Conservation (phyloP, 2,329 filamentous ascomycete species). For the Exophiala xenobiotica region DNA sequence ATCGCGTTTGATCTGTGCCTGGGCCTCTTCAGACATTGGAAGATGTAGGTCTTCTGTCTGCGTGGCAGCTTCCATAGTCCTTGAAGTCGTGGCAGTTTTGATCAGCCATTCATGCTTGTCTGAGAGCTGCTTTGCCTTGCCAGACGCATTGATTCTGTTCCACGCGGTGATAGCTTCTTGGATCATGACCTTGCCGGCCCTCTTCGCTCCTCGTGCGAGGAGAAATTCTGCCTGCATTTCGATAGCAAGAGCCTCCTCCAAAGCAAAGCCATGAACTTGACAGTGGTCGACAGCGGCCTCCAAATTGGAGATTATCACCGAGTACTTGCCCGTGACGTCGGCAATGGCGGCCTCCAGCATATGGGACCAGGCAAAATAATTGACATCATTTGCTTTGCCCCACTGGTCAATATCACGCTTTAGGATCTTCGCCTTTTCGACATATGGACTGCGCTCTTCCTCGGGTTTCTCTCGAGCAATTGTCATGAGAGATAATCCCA, state of each 20-base stretch:
- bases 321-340: slow-evolving; percentile 49
- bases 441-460: slow-evolving; percentile 46
- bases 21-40: slow-evolving; percentile 31
- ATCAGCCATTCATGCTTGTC: slow-evolving; percentile 63
- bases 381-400: slow-evolving; percentile 55
- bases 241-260: slow-evolving; percentile 60
- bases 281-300: slow-evolving; percentile 61
- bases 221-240: slow-evolving; percentile 64
- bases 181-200: slow-evolving; percentile 58
- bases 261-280: slow-evolving; percentile 55
- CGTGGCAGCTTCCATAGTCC: slow-evolving; percentile 54
- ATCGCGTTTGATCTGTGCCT: slow-evolving; percentile 35
- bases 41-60: slow-evolving; percentile 52
- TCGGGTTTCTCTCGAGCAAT: slow-evolving; percentile 45
- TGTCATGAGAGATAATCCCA: slow-evolving; percentile 45
- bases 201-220: slow-evolving; percentile 55
- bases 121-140: slow-evolving; percentile 58
- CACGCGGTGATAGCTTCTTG: slow-evolving; percentile 61
- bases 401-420: slow-evolving; percentile 55
- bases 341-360: slow-evolving; percentile 56
- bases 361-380: slow-evolving; percentile 59
- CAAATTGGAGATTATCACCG: slow-evolving; percentile 48
- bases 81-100: slow-evolving; percentile 52
- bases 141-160: slow-evolving; percentile 56
- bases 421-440: slow-evolving; percentile 51